Percentiles rank a stretch among this genome's conserved stretches.
These are phyloP conservation scores for Colletotrichum godetiae DNA, from an alignment of 2,329 filamentous ascomycete genomes.

Conservation along the genomic window DNA sequence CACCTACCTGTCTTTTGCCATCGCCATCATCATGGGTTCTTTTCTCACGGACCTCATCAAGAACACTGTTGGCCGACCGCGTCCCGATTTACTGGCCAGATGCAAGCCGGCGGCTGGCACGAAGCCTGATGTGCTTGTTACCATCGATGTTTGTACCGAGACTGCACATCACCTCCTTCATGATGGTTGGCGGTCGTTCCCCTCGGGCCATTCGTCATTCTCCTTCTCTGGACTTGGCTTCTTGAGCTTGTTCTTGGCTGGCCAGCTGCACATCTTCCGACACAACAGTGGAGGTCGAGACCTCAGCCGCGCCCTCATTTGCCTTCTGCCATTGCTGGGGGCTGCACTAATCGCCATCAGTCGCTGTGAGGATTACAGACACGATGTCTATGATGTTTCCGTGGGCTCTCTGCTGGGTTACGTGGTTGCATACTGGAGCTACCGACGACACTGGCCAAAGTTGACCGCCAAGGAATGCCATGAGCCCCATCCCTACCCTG, in stretches of 20 bases:
- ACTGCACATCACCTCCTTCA: conserved; percentile 76
- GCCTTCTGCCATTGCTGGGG: conserved; percentile 68
- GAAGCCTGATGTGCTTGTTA: conserved; percentile 64
- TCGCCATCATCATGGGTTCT: conserved; percentile 79
- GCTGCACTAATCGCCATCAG: conserved; percentile 77
- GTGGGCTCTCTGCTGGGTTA: conserved; percentile 71
- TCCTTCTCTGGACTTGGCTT: conserved; percentile 84
- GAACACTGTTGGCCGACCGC: conserved; percentile 83
- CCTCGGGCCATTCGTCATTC: conserved; percentile 83
- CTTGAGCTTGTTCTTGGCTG: conserved; percentile 75
- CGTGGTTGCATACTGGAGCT: conserved; percentile 72
- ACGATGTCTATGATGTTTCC: conserved; percentile 77
- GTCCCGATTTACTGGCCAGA: conserved; percentile 73
- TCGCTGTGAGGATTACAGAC: conserved; percentile 76
- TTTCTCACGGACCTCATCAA: conserved; percentile 94
- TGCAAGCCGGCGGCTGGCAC: conserved; percentile 75
- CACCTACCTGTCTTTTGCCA: conserved; percentile 82
- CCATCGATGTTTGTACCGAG: conserved; percentile 79
- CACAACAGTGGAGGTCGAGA: conserved; percentile 58
- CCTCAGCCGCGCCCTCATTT: conserved; percentile 66
- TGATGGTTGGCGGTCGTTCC: conserved; percentile 87
- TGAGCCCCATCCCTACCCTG: conserved; percentile 66
- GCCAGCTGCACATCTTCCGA: conserved; percentile 71
- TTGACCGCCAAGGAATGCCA: conserved; percentile 64
- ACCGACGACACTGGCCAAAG: conserved; percentile 71